These are phyloP conservation scores for Filobasidium floriforme DNA, from an alignment of 768 basidiomycete genomes.

Conservation along the genomic window DNA sequence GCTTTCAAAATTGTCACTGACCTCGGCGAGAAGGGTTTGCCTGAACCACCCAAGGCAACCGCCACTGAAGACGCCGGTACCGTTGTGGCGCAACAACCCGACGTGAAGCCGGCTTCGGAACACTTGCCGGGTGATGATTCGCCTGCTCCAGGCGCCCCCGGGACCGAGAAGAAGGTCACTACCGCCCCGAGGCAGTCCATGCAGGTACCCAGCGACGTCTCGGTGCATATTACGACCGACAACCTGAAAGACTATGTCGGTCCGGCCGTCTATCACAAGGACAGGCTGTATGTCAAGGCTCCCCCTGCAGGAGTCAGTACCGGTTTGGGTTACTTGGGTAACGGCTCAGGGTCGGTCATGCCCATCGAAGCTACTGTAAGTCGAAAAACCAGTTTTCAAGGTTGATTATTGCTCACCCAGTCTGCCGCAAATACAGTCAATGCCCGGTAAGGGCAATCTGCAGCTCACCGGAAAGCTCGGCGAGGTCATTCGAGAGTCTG, in stretches of 20 bases:
- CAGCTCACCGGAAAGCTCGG: conserved; percentile 95
- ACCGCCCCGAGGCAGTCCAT: conserved; percentile 73
- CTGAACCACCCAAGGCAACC: conserved; percentile 53
- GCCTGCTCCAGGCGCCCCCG: conserved; percentile 36
- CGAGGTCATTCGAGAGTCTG: conserved; percentile 93
- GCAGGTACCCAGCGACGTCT: conserved; percentile 67
- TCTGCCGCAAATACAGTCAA: conserved; percentile 55
- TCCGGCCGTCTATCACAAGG: conserved; percentile 89
- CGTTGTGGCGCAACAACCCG: conserved; percentile 55
- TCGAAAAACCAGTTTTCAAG: conserved; percentile 21
- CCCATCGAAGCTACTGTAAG: conserved; percentile 87
- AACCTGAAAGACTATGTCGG: conserved; percentile 96
- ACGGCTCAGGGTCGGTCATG: conserved; percentile 94
- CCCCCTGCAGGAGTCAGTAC: conserved; percentile 91
- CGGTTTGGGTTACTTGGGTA: conserved; percentile 90
- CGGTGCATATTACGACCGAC: conserved; percentile 71
- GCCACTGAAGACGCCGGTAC: conserved; percentile 30
- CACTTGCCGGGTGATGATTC: conserved; percentile 35
- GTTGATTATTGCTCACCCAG: not conserved
- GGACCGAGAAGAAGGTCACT: conserved; percentile 56
- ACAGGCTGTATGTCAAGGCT: conserved; percentile 69
- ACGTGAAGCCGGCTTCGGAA: conserved; percentile 44
- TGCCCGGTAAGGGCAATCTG: conserved; percentile 90
- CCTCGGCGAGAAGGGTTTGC: conserved; percentile 75
- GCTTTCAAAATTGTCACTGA: conserved; percentile 85